Base-by-base conservation (phyloP, 2,329 filamentous ascomycete genomes). In the Neurospora sp. region DNA sequence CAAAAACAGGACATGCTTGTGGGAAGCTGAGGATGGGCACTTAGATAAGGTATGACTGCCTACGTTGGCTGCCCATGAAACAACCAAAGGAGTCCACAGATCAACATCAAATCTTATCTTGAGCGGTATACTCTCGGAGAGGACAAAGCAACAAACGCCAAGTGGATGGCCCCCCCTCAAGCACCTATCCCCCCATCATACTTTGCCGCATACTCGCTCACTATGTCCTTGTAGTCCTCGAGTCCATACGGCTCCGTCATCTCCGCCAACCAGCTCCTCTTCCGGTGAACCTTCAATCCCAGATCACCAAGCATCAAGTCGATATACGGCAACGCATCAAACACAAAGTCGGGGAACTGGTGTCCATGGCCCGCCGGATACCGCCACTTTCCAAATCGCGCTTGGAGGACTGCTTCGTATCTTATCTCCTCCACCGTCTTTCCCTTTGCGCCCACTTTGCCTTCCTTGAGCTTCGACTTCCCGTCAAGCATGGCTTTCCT, bases 311-410 rank as follows among this genome's bases (percentile, higher is more conserved):
- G 77, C 76, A 95, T 77, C 75, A 90, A 75, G 78, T 94, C 91
- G 19, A 93, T 77, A 71, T 93, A 96, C 4, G 91, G 91, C 69
- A 95, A 77, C 0, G 86, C 86, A 78, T 96, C 92, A 76, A 95
- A 94, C 19, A 92, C 89, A 73, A 93, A 89, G 77, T 92, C 91
- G 0, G 89, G 89, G 70, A 85, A 83, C 76, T 82, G 84, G 46
- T 81, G 82, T 1, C 90, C 90, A 75, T 87, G 89, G 0, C 90
- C 91, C 3, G 82, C 84, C 0, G 90, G 87, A 74, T 91, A 91
- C 36, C 91, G 84, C 85, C 89, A 90, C 73, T 84, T 87, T 4
- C 90, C 89, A 77, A 90, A 95, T 43, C 90, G 87, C 23, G 85
- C 88, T 76, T 90, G 84, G 66, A 93, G 80, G 33, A 89, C 84